phyloP scores from a whole-genome alignment of 2,329 filamentous ascomycete genomes.

The Sporothrix pseudoabietina region DNA sequence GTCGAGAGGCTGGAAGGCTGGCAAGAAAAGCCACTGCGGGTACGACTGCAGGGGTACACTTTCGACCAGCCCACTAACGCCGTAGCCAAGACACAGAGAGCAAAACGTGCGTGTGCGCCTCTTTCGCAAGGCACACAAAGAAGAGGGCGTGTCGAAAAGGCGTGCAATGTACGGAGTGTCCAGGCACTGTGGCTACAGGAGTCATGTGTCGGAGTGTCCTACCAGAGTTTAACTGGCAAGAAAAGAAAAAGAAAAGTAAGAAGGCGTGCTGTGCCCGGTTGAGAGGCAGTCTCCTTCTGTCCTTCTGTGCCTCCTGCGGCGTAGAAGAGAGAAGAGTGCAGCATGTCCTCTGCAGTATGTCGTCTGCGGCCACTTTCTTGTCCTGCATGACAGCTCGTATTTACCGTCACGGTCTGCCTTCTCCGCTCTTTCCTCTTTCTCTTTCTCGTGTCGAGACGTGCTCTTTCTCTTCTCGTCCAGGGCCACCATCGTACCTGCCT shows the following conservation, averaged over 20 bases:
- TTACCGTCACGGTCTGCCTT: not conserved
- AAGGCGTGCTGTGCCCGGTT: not conserved
- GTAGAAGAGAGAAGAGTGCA: too few species aligned
- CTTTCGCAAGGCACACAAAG: not conserved
- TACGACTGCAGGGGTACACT: not conserved
- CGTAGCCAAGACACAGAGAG: not conserved
- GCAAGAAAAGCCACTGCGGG: not conserved
- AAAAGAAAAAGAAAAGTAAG: too few species aligned
- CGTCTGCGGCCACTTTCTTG: not conserved
- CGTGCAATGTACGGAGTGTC: too few species aligned
- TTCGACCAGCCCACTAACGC: not conserved
- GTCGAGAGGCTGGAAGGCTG: not conserved
- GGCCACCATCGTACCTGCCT: not conserved
- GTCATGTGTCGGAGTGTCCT: too few species aligned
- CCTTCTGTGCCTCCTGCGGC: not conserved
- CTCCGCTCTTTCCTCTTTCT: not conserved
- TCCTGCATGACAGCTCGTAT: constrained; percentile 7
- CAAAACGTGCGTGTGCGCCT: not conserved
- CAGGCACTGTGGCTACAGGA: too few species aligned
- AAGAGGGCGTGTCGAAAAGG: not conserved
- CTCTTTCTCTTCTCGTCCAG: not conserved
- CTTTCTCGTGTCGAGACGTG: not conserved
- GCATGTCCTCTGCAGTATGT: not conserved
- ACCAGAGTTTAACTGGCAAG: too few species aligned
- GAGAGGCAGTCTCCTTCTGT: too few species aligned